Base-by-base conservation (phyloP, 1,284 basidiomycete genomes). In the Lentinula novae-zelandiae region DNA sequence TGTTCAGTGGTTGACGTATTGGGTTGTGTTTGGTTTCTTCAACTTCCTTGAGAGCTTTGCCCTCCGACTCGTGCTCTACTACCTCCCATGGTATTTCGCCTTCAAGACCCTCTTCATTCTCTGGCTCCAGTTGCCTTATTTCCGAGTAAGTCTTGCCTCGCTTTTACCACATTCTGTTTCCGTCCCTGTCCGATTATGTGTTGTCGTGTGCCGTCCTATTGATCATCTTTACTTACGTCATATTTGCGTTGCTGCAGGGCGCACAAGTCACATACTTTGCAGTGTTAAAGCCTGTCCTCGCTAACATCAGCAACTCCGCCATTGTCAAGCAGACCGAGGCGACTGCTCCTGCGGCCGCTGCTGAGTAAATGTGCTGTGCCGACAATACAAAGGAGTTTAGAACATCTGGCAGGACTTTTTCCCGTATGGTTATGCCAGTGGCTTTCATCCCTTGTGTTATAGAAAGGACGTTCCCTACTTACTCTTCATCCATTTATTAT, bases 1-100 rank as follows among this genome's bases (percentile, higher is more conserved):
- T 72, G 76, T 88, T 64, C 92, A 95, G 75, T 95, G 93, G 93
- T 81, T 95, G 68, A 93, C 92, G 8, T 93, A 93, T 78, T 93
- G 92, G 92, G 81, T 90, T 69, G 82, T 93, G 60, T 93, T 94
- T 69, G 91, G 90, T 54, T 88, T 87, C 77, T 90, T 95, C 83
- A 93, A 87, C 77, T 91, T 94, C 76, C 68, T 90, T 60, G 93
- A 94, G 76, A 87, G 83, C 71, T 82, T 93, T 67, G 87, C 89
- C 33, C 80, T 89, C 62, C 83, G 86, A 60, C 60, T 87, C 62
- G 82, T 93, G 56, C 84, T 94, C 64, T 91, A 92, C 78, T 94
- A 93, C 71, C 69, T 93, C 67, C 89, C 91, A 46, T 93, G 93
- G 89, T 96, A 95, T 76, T 96, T 89, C 72, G 86, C 90, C 57